Evolutionary conservation across 176 grass and related monocot genomes (phyloP), one percentile per base, ranked within the genome.

Genomic region (Oryza meridionalis): DNA sequence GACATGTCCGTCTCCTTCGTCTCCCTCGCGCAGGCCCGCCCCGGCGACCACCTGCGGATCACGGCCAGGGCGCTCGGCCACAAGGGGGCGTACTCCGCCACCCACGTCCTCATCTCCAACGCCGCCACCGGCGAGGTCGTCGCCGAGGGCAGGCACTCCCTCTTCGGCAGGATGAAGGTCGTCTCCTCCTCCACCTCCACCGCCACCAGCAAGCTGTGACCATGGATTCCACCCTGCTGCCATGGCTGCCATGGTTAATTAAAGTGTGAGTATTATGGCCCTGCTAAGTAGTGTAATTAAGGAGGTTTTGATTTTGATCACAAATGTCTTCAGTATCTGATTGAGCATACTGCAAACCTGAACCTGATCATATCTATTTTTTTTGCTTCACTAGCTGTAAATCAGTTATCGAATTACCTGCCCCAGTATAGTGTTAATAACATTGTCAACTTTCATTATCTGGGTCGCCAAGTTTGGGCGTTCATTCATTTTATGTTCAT

Each of bases 1-100:
- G 94, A 97, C 82, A 97, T 97, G 91, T 94, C 89, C 82, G 90
- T 97, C 84, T 62, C 79, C 50, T 97, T 88, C 79, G 11, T 82
- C 25, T 83, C 84, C 35, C 46, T 88, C 16, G 90, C 89, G 49
- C 84, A 79, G 76, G 82, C 84, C 2, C 63, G 46, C 5, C 11
- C 63, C 9, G 84, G 92, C 24, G 90, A 94, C 83, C 76, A 47
- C 58, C 65, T 94, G 12, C 88, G 91, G 72, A 90, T 97, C 49
- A 82, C 76, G 58, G 87, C 94, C 15, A 92, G 88, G 86, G 83
- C 83, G 72, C 65, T 94, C 31, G 92, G 90, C 0, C 78, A 97
- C 83, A 90, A 84, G 78, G 89, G 91, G 9, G 80, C 77, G 15
- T 97, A 92, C 75, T 90, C 83, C 1, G 90, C 88, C 85, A 94